Evolutionary conservation across 345 rosid species (phyloP).

Genomic region (Conringia planisiliqua): DNA sequence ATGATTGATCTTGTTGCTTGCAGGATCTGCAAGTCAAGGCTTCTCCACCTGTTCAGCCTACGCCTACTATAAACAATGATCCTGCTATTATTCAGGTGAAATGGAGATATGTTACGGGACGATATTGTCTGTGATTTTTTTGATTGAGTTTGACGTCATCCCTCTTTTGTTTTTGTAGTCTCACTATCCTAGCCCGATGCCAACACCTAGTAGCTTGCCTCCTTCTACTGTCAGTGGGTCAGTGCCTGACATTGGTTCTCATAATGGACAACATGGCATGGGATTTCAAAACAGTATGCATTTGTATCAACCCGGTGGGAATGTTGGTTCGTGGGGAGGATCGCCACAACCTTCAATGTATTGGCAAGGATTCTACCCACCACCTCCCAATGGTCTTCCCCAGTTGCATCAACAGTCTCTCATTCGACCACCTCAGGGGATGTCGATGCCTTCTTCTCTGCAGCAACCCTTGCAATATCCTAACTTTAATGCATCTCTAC

Average conservation of each 20-base stretch:
- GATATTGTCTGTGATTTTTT: not conserved
- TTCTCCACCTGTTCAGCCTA: constrained; percentile 72
- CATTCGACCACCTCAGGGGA: constrained; percentile 71
- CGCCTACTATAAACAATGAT: constrained; percentile 71
- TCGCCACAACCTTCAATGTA: constrained; percentile 78
- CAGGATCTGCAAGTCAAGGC: constrained; percentile 97
- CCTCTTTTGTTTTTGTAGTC: constrained; percentile 51
- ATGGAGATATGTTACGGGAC: not conserved
- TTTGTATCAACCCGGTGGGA: constrained; percentile 84
- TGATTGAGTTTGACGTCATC: not conserved
- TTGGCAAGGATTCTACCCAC: constrained; percentile 84
- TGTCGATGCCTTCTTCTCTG: constrained; percentile 61
- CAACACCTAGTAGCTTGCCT: constrained; percentile 59
- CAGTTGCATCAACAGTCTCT: constrained; percentile 81
- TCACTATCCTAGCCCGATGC: constrained; percentile 65
- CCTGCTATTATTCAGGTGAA: constrained; percentile 93
- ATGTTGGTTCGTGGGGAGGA: constrained; percentile 71
- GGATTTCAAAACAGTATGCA: constrained; percentile 70
- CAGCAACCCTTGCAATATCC: constrained; percentile 75
- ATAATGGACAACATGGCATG: constrained; percentile 46
- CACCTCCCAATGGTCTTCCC: constrained; percentile 70
- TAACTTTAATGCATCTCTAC: constrained; percentile 54
- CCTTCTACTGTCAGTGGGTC: constrained; percentile 17
- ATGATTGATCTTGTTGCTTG: constrained; percentile 7
- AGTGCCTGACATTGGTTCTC: too few species aligned